Evolutionary conservation across 257 asterid species (phyloP).

Genomic region (Solanum sitiens): DNA sequence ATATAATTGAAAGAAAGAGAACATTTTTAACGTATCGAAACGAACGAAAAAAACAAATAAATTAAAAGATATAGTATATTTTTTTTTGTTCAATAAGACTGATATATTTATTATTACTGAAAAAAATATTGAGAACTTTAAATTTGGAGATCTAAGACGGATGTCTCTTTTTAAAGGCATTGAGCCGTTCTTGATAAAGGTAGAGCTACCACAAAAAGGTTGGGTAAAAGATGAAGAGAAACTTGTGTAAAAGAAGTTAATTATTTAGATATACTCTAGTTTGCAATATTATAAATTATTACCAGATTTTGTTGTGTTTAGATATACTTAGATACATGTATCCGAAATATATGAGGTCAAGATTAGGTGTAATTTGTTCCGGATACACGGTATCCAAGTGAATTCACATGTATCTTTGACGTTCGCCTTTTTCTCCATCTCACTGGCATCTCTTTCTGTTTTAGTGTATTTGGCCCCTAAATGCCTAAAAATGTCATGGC

Average conservation of each 20-base stretch:
- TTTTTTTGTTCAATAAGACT: background rate
- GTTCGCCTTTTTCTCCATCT: background rate
- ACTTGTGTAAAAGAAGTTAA: too few relatives aligned
- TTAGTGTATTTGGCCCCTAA: background rate
- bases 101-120: too few relatives aligned
- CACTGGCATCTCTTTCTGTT: background rate
- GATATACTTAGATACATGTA: too few relatives aligned
- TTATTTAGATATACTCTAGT: too few relatives aligned
- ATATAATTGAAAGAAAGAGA: too few relatives aligned
- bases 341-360: rapidly evolving
- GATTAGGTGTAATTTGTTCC: too few relatives aligned
- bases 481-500: too few relatives aligned
- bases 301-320: background rate
- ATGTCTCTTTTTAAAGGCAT: too few relatives aligned
- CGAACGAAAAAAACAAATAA: too few relatives aligned
- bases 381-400: background rate
- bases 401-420: too few relatives aligned
- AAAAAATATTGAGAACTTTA: background rate
- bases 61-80: background rate
- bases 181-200: background rate
- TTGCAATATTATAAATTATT: too few relatives aligned
- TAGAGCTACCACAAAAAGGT: background rate
- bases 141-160: too few relatives aligned
- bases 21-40: background rate
- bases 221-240: background rate